phyloP scores from a whole-genome alignment of 2,329 filamentous ascomycete genomes.

The Ascochyta viciae-villosae region DNA sequence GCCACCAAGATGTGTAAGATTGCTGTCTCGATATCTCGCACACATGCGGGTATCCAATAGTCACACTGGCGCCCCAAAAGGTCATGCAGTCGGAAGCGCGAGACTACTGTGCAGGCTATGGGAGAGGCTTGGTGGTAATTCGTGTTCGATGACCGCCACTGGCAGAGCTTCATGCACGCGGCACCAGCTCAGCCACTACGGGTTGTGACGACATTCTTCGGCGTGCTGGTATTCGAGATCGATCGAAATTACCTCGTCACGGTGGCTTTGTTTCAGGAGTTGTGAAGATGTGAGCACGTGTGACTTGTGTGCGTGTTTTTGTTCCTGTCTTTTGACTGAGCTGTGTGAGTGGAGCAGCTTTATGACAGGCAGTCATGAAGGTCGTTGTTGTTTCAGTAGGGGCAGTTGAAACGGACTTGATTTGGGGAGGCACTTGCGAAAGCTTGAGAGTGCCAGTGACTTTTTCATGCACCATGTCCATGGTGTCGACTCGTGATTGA shows the following conservation, averaged over 20 bases:
- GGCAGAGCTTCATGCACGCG: background rate
- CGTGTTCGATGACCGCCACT: background rate
- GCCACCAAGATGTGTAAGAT: background rate
- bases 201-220: slow-evolving; percentile 5
- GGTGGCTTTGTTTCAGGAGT: background rate
- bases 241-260: slow-evolving; percentile 1
- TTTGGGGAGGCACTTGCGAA: background rate
- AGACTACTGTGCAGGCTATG: slow-evolving; percentile 3
- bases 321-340: background rate
- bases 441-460: background rate
- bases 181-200: background rate
- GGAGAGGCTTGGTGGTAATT: slow-evolving; percentile 2
- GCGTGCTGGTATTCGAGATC: background rate
- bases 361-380: too few relatives aligned
- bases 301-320: background rate
- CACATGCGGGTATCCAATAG: slow-evolving; percentile 2
- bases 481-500: background rate
- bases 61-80: background rate
- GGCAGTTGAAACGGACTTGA: too few relatives aligned
- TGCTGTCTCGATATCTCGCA: background rate
- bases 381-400: too few relatives aligned
- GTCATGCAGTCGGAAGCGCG: background rate
- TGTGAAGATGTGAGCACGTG: background rate
- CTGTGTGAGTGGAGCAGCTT: too few relatives aligned
- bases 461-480: background rate